Evolutionary conservation across 495 filamentous ascomycete species (phyloP).

Genomic region (Xylaria venustula): DNA sequence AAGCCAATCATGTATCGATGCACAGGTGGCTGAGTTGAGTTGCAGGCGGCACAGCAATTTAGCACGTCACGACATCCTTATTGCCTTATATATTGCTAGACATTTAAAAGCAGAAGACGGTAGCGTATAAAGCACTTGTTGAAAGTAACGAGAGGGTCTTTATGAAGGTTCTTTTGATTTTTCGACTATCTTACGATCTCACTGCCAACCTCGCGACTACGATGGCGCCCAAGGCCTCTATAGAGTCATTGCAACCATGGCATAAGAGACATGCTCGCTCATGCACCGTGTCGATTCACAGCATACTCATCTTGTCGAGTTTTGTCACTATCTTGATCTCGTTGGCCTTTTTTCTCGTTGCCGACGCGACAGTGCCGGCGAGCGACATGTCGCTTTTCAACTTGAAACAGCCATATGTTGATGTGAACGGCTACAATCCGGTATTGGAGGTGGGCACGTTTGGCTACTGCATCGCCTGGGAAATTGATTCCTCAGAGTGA

Average conservation of each 20-base stretch:
- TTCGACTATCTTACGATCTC: no score
- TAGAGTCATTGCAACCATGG: background rate
- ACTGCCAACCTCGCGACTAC: no score
- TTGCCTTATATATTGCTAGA: no score
- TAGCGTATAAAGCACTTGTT: no score
- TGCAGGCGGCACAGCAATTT: no score
- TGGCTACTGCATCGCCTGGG: background rate
- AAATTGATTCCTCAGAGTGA: background rate
- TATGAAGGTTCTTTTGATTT: no score
- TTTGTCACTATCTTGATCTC: background rate
- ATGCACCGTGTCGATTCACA: background rate
- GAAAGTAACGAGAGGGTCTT: no score
- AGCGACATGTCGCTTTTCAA: background rate
- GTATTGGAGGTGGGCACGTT: background rate
- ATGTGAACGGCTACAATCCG: background rate
- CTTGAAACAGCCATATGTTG: background rate
- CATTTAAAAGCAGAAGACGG: no score
- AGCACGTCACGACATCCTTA: no score
- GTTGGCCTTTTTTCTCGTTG: background rate
- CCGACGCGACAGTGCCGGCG: background rate
- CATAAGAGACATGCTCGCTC: background rate
- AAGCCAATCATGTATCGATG: no score
- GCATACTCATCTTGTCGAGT: background rate
- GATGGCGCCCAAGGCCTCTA: no score
- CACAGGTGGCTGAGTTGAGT: no score